Evolutionary conservation across 495 filamentous ascomycete species (phyloP).

Genomic region (Oidiodendron maius): DNA sequence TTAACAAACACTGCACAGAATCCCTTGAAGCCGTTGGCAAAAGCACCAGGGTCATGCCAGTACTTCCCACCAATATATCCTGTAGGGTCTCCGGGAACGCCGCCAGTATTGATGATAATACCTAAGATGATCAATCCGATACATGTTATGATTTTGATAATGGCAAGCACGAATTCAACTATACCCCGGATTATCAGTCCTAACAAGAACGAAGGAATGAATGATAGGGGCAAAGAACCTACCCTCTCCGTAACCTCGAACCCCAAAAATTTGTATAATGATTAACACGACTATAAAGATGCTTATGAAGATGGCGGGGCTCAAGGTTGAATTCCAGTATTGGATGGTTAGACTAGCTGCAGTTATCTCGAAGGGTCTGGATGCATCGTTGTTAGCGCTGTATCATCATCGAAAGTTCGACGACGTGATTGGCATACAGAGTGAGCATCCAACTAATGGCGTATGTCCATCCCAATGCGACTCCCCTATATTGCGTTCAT

Average conservation of each 20-base stretch:
- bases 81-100: conserved; percentile 15
- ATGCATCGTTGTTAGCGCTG: too few species aligned
- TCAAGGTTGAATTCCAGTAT: conserved; percentile 41
- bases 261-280: conserved; percentile 66
- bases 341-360: conserved; percentile 48
- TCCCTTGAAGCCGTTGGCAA: conserved; percentile 64
- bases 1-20: conserved; percentile 71
- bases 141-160: conserved; percentile 27
- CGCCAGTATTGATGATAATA: conserved; percentile 2
- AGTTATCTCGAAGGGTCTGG: conserved; percentile 47
- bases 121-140: conserved; percentile 23
- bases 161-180: conserved; percentile 45
- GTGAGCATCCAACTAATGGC: conserved; percentile 76
- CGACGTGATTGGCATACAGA: too few species aligned
- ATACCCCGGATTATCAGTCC: conserved; percentile 41
- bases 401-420: too few species aligned
- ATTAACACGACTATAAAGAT: conserved; percentile 48
- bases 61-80: conserved; percentile 55
- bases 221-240: conserved; percentile 39
- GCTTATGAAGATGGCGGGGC: conserved; percentile 57
- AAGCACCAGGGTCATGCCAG: conserved; percentile 67
- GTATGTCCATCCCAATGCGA: conserved; percentile 95
- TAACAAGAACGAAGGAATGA: too few species aligned
- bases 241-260: conserved; percentile 68
- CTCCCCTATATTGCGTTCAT: conserved; percentile 50